These are phyloP conservation scores for Jamesozyma piceae DNA, from an alignment of 805 yeast species.

Conservation along the genomic window DNA sequence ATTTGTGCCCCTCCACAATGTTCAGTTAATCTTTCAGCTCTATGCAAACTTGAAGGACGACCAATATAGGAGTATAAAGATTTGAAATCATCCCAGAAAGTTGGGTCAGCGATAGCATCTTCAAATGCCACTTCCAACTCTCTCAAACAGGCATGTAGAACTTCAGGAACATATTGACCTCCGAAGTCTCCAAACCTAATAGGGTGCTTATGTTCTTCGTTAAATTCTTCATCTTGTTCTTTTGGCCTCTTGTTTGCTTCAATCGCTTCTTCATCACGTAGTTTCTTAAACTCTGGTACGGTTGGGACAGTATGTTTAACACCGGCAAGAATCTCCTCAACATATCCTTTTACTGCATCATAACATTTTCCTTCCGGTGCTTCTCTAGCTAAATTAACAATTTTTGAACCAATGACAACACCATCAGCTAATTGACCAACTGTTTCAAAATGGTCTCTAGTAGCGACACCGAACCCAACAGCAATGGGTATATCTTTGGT, in stretches of 20 bases:
- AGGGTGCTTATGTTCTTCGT: constrained; percentile 57
- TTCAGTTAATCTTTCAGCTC: constrained; percentile 83
- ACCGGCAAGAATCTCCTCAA: constrained; percentile 57
- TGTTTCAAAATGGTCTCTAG: constrained; percentile 76
- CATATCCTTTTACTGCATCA: constrained; percentile 56
- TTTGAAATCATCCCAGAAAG: constrained; percentile 87
- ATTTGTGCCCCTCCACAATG: constrained; percentile 90
- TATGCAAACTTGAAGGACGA: constrained; percentile 87
- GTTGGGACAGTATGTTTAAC: constrained; percentile 32
- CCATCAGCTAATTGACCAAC: constrained; percentile 86
- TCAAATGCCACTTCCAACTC: constrained; percentile 87
- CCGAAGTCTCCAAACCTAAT: constrained; percentile 92
- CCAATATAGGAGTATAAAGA: constrained; percentile 87
- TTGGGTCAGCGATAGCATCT: constrained; percentile 77
- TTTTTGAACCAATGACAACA: constrained; percentile 88
- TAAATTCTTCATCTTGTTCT: constrained; percentile 25
- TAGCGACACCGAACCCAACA: constrained; percentile 94
- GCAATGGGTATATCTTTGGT: constrained; percentile 79
- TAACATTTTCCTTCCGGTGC: constrained; percentile 53
- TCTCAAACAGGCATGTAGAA: constrained; percentile 79
- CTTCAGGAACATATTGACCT: constrained; percentile 98
- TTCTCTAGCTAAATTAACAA: constrained; percentile 61
- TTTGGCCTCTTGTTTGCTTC: background rate
- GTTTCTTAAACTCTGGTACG: constrained; percentile 31
- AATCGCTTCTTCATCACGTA: constrained; percentile 24